A percentile compares a stretch with the other conserved stretches of the same genome.
Evolutionary conservation across 805 yeast species (phyloP).

Genomic region (Saturnispora bothae): DNA sequence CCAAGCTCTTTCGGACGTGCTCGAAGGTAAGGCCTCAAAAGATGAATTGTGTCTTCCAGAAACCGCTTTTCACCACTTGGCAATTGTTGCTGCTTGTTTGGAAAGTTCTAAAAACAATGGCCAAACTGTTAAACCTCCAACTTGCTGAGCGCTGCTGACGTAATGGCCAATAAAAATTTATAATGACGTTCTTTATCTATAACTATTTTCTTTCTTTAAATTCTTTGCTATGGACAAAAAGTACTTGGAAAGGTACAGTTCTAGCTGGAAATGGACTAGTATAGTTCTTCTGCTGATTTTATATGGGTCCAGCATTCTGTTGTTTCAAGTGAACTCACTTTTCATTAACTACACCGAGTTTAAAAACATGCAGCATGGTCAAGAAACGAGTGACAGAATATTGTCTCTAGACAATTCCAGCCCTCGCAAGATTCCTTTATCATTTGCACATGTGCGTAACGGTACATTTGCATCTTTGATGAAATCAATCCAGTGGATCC

Average conservation of each 20-base stretch:
- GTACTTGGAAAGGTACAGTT: too few relatives aligned
- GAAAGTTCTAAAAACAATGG: constrained; percentile 51
- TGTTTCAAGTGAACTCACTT: constrained; percentile 8
- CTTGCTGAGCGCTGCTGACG: neutral
- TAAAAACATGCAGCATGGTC: neutral
- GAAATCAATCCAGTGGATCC: constrained; percentile 63
- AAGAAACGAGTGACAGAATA: too few relatives aligned
- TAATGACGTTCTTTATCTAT: too few relatives aligned
- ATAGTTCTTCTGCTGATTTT: constrained; percentile 10
- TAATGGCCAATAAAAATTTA: too few relatives aligned
- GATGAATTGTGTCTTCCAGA: constrained; percentile 42
- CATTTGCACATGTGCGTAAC: constrained; percentile 39
- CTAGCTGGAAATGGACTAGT: constrained; percentile 5
- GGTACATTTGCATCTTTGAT: constrained; percentile 44
- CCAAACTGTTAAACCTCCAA: constrained; percentile 14
- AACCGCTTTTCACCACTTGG: constrained; percentile 84
- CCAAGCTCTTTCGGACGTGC: constrained; percentile 33
- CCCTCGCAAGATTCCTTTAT: constrained; percentile 23
- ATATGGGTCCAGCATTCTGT: constrained; percentile 19
- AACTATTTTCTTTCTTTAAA: neutral
- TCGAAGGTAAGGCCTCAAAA: constrained; percentile 18
- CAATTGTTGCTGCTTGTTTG: constrained; percentile 77
- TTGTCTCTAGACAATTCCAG: too few relatives aligned
- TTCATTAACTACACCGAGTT: constrained; percentile 2
- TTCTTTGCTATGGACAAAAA: neutral